Base-by-base conservation (phyloP, 1,139 yeast genomes). In the Blastobotrys buckinghamii region DNA sequence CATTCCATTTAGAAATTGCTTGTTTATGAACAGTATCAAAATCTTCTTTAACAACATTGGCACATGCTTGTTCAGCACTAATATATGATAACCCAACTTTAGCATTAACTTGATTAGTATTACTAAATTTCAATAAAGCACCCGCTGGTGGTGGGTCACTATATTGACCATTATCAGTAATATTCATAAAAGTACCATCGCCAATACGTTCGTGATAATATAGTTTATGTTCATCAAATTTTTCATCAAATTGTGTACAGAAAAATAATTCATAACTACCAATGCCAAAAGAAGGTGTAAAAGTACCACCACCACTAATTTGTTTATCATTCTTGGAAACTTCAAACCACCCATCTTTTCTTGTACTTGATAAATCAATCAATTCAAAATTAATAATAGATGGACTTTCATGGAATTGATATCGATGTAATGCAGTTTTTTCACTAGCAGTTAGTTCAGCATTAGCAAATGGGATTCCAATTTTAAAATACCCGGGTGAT, bases 1-100 rank as follows among this genome's bases (percentile, higher is more conserved):
- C 40, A 30, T 59, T 53, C 74, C 74, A 71, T 15, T 47, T 40
- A 1, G 54, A 42, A 34, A 59, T 53, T 7, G 70, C 57, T 7
- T 57, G 59, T 6, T 54, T 27, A 1, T 63, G 64, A 19, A 62
- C 56, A 8, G 53, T 43, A 10, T 61, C 56, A 26, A 69, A 55
- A 43, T 65, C 60, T 1, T 54, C 70, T 13, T 50, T 41, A 2
- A 51, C 44, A n/a, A 68, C 50, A 49, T 71, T 70, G 4, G 47
- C 13, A 48, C 68, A 63, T 3, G 75, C 75, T 48, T 66, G 64
- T 9, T 62, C 58, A 4, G 57, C 50, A 1, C 71, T 65, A 3
- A 64, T 54, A 49, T 66, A 69, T 6, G 74, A 70, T 22, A 70
- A 58, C 1, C 74, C 74, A 26, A 69, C 67, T 48, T 63, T 63